Conservation (phyloP, 169 alveolate species). For the Cryptosporidium canis region DNA sequence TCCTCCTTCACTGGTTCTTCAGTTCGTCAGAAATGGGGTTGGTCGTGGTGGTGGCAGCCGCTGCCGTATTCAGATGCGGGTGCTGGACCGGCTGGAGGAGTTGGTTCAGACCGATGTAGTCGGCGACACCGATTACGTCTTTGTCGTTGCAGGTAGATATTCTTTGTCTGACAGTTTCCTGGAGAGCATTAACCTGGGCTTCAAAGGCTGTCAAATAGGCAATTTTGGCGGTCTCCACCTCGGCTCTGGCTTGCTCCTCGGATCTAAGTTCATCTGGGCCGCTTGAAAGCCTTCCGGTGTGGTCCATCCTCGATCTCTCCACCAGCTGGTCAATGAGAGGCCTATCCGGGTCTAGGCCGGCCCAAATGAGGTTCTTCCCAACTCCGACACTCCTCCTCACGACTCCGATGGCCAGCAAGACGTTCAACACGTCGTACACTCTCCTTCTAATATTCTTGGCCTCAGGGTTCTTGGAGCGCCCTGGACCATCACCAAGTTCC, state of each 20-base stretch:
- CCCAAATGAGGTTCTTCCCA: slow-evolving; percentile 72
- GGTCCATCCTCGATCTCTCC: slow-evolving; percentile 72
- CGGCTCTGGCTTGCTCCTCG: slow-evolving; percentile 72
- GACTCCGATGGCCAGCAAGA: slow-evolving; percentile 80
- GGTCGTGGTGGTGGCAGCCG: not conserved
- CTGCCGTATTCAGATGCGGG: slow-evolving; percentile 19
- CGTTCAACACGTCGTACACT: slow-evolving; percentile 85
- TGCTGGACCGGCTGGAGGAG: slow-evolving; percentile 65
- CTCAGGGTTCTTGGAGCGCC: slow-evolving; percentile 74
- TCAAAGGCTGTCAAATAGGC: slow-evolving; percentile 72
- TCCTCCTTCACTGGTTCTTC: not conserved
- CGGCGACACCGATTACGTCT: slow-evolving; percentile 54
- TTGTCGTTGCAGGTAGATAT: slow-evolving; percentile 62
- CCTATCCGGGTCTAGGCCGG: slow-evolving; percentile 62
- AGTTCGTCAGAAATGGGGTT: slow-evolving; percentile 37
- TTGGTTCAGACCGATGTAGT: slow-evolving; percentile 63
- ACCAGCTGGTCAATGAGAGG: slow-evolving; percentile 70
- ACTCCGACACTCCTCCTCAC: slow-evolving; percentile 72
- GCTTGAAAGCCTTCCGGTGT: slow-evolving; percentile 72
- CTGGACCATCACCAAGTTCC: slow-evolving; percentile 73
- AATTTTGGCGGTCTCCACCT: slow-evolving; percentile 69
- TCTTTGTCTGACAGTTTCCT: slow-evolving; percentile 67
- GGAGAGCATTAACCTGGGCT: slow-evolving; percentile 69
- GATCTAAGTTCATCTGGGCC: slow-evolving; percentile 72
- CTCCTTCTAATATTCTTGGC: slow-evolving; percentile 86